These are phyloP conservation scores for Piromyces finnis DNA, from an alignment of 192 early-diverging fungal genomes.

Conservation along the genomic window DNA sequence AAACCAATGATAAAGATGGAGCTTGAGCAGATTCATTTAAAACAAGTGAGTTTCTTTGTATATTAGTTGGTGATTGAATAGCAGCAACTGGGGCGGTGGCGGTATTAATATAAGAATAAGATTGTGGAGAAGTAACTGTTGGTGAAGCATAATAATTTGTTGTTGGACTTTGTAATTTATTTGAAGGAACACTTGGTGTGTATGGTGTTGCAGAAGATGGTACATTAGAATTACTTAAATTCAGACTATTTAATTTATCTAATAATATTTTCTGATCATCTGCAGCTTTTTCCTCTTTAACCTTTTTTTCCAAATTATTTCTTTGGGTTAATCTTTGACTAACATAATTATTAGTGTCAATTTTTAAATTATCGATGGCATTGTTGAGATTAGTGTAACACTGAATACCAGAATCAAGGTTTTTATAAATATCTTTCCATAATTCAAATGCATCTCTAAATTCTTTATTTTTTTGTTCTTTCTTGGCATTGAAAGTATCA, in stretches of 20 bases:
- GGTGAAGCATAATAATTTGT: conserved; percentile 3
- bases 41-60: conserved; percentile 2
- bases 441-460: conserved; percentile 40
- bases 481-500: conserved; percentile 52
- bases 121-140: background rate
- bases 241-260: conserved; percentile 32
- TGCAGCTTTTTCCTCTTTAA: conserved; percentile 28
- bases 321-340: conserved; percentile 40
- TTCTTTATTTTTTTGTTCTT: conserved; percentile 43
- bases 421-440: conserved; percentile 44
- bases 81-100: background rate
- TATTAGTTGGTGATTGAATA: conserved; percentile 8
- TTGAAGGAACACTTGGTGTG: background rate
- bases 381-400: conserved; percentile 49
- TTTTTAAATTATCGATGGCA: conserved; percentile 27
- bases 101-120: background rate
- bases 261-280: conserved; percentile 41
- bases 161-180: background rate
- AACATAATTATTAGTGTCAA: conserved; percentile 36
- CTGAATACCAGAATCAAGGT: conserved; percentile 48
- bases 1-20: background rate
- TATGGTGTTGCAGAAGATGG: conserved; percentile 1
- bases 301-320: conserved; percentile 18
- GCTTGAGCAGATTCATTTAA: background rate
- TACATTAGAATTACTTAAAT: conserved; percentile 10